Percentiles rank a stretch among this genome's conserved stretches.
Evolutionary conservation across 73 alveolate species (phyloP).

Genomic region (Paramecium octaurelia): DNA sequence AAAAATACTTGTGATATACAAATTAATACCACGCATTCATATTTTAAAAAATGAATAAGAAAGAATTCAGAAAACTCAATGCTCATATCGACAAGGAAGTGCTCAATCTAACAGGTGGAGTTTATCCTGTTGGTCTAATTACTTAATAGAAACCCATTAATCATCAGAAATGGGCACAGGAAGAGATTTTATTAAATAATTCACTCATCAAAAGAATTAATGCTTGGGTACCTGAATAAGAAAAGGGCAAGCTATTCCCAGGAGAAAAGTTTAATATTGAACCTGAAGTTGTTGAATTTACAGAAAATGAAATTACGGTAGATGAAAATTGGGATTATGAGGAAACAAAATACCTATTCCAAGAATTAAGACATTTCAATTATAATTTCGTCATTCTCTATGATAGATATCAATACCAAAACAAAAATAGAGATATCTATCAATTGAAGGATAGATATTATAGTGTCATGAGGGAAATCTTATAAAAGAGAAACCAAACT

Average conservation of each 20-base stretch:
- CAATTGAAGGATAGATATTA: slow-evolving; percentile 51
- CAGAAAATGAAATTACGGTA: neutral
- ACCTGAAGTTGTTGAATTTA: slow-evolving; percentile 36
- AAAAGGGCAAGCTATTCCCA: slow-evolving; percentile 32
- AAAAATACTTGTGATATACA: neutral
- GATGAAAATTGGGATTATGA: slow-evolving; percentile 41
- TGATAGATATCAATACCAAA: slow-evolving; percentile 49
- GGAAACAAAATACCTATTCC: slow-evolving; percentile 48
- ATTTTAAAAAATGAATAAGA: neutral
- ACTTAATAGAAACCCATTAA: neutral
- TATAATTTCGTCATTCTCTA: slow-evolving; percentile 34
- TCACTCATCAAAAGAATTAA: neutral
- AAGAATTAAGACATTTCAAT: slow-evolving; percentile 16
- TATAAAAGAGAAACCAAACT: neutral
- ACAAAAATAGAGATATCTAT: slow-evolving; percentile 37
- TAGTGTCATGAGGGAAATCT: slow-evolving; percentile 35
- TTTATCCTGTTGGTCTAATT: slow-evolving; percentile 20
- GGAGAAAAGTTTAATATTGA: slow-evolving; percentile 58
- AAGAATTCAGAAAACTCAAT: slow-evolving; percentile 33
- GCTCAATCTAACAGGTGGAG: slow-evolving; percentile 56
- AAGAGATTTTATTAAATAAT: slow-evolving; percentile 16
- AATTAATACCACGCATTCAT: neutral
- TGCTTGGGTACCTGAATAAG: slow-evolving; percentile 58
- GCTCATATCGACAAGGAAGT: slow-evolving; percentile 47
- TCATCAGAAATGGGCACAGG: slow-evolving; percentile 37